Percentiles rank a stretch among this genome's conserved stretches.
Conservation (phyloP, 2,329 filamentous ascomycete genomes). For the Penicillium psychrosexuale region DNA sequence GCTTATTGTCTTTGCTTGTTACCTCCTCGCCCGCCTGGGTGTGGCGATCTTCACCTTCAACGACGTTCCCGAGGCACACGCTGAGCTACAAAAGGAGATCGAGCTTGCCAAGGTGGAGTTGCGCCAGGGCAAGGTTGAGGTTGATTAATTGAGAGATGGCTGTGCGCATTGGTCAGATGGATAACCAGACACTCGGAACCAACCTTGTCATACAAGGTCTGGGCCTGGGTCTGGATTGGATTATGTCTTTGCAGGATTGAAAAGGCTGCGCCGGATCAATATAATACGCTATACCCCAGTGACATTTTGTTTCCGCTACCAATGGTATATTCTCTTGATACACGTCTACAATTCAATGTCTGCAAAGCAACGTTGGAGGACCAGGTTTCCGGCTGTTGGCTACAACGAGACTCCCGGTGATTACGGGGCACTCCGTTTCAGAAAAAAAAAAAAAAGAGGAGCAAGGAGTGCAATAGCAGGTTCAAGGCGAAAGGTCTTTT, state of each 20-base stretch:
- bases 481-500: background rate
- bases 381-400: background rate
- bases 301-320: slow-evolving; percentile 10
- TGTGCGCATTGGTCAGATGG: background rate
- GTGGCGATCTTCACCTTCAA: slow-evolving; percentile 94
- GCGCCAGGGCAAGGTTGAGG: slow-evolving; percentile 42
- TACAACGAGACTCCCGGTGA: background rate
- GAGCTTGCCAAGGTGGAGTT: slow-evolving; percentile 44
- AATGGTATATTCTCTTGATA: slow-evolving; percentile 21
- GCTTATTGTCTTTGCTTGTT: slow-evolving; percentile 84
- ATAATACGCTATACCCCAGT: slow-evolving; percentile 11
- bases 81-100: slow-evolving; percentile 85
- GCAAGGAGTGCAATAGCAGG: background rate
- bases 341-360: slow-evolving; percentile 9
- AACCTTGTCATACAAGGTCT: background rate
- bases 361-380: background rate
- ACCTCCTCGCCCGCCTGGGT: slow-evolving; percentile 87
- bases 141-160: slow-evolving; percentile 33
- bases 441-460: background rate
- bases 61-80: slow-evolving; percentile 86
- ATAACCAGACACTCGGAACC: background rate
- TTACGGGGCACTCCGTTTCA: background rate
- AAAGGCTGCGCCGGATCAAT: slow-evolving; percentile 5
- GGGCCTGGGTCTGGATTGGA: background rate
- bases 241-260: background rate